Conservation (phyloP, 2,329 filamentous ascomycete species). For the Fusarium clavum region DNA sequence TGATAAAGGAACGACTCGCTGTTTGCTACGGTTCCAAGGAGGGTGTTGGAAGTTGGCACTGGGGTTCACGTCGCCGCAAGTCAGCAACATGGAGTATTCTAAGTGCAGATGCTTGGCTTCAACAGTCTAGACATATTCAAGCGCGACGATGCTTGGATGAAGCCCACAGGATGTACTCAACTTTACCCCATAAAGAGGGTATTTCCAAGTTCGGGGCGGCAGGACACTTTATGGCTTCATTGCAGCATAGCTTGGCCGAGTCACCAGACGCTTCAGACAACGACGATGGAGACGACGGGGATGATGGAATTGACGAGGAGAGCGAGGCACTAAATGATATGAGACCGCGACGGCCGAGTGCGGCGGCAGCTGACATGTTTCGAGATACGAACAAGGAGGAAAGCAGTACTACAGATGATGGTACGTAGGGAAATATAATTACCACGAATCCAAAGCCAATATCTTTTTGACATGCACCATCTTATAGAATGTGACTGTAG, state of each 20-base stretch:
- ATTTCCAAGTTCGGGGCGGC: conserved; percentile 64
- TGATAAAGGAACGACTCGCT: conserved; percentile 87
- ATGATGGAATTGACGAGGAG: conserved; percentile 61
- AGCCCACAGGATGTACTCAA: conserved; percentile 67
- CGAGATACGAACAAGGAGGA: conserved; percentile 48
- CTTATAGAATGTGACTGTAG: neutral
- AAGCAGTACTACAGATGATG: conserved; percentile 26
- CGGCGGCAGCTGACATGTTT: conserved; percentile 63
- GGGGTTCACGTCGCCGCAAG: conserved; percentile 82
- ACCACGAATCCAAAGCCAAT: neutral
- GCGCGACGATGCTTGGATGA: conserved; percentile 82
- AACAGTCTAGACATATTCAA: conserved; percentile 79
- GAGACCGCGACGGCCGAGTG: conserved; percentile 66
- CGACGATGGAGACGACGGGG: conserved; percentile 56
- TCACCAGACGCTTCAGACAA: conserved; percentile 55
- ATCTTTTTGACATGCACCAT: neutral
- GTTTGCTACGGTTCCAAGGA: conserved; percentile 83
- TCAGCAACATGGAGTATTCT: conserved; percentile 90
- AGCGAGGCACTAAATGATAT: conserved; percentile 66
- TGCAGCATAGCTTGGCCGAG: conserved; percentile 63
- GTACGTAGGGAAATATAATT: conserved; percentile 55
- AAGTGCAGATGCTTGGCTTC: conserved; percentile 85
- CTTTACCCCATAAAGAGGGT: conserved; percentile 62
- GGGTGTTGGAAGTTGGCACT: conserved; percentile 72
- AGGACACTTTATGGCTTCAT: conserved; percentile 62